Evolutionary conservation across 345 rosid species (phyloP).

Genomic region (Hibiscus trionum): DNA sequence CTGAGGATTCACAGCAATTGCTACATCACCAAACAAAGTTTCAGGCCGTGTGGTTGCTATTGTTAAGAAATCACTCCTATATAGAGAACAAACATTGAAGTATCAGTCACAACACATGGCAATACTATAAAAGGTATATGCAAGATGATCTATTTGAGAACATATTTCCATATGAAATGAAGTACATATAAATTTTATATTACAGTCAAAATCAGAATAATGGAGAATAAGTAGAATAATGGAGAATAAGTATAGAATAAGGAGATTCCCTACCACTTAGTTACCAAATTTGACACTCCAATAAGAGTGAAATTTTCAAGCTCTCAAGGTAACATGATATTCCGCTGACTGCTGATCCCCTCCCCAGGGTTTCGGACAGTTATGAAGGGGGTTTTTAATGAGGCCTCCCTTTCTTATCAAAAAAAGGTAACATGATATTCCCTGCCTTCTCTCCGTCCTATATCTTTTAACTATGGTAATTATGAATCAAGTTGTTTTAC

Average conservation of each 20-base stretch:
- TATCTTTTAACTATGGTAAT: neutral
- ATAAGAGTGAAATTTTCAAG: neutral
- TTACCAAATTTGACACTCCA: neutral
- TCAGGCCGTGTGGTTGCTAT: conserved; percentile 97
- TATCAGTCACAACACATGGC: neutral
- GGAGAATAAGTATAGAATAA: neutral
- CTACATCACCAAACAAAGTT: conserved; percentile 95
- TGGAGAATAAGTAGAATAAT: neutral
- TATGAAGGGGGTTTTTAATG: too few relatives aligned
- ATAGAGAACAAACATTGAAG: conserved; percentile 20
- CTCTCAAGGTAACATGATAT: neutral
- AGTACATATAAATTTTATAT: neutral
- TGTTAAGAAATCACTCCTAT: conserved; percentile 76
- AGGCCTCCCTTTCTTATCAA: too few relatives aligned
- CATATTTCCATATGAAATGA: neutral
- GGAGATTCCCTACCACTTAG: neutral
- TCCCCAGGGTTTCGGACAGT: too few relatives aligned
- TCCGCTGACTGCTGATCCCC: too few relatives aligned
- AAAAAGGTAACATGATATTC: neutral
- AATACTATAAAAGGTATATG: neutral
- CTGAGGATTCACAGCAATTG: conserved; percentile 89
- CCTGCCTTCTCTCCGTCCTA: neutral
- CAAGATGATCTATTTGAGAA: neutral
- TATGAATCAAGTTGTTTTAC: neutral
- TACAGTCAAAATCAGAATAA: neutral